Evolutionary conservation across 345 rosid species (phyloP).

Genomic region (Excoecaria cochinchinensis): DNA sequence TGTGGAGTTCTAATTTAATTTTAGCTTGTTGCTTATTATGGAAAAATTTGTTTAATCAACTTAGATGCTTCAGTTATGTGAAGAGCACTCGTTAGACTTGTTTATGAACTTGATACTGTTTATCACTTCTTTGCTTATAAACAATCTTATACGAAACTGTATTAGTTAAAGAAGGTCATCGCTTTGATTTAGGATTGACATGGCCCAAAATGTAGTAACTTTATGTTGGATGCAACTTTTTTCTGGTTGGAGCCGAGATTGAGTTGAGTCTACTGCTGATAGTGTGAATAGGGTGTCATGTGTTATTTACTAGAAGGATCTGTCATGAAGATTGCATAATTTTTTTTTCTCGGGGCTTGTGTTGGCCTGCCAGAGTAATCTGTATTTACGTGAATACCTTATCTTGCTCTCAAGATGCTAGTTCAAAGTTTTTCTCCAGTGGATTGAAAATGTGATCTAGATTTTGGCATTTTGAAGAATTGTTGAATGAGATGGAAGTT

Average conservation of each 20-base stretch:
- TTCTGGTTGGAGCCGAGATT: not conserved
- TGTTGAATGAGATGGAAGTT: not conserved
- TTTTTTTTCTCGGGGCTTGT: not conserved
- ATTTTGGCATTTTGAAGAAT: not conserved
- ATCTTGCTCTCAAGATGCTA: not conserved
- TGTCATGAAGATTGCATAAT: not conserved
- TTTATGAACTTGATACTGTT: not conserved
- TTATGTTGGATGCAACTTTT: not conserved
- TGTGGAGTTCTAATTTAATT: not conserved
- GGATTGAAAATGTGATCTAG: not conserved
- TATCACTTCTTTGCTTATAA: not conserved
- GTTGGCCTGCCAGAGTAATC: not conserved
- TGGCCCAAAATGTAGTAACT: not conserved
- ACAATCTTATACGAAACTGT: not conserved
- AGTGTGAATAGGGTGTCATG: not conserved
- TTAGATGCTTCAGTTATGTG: not conserved
- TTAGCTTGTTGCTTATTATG: not conserved
- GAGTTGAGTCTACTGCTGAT: not conserved
- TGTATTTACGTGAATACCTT: not conserved
- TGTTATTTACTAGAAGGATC: not conserved
- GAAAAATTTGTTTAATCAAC: not conserved
- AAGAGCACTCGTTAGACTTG: not conserved
- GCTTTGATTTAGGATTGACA: not conserved
- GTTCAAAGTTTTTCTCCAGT: not conserved
- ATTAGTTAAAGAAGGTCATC: not conserved